Evolutionary conservation across 78 protist genomes (phyloP).

Genomic region (Tieghemostelium lacteum): DNA sequence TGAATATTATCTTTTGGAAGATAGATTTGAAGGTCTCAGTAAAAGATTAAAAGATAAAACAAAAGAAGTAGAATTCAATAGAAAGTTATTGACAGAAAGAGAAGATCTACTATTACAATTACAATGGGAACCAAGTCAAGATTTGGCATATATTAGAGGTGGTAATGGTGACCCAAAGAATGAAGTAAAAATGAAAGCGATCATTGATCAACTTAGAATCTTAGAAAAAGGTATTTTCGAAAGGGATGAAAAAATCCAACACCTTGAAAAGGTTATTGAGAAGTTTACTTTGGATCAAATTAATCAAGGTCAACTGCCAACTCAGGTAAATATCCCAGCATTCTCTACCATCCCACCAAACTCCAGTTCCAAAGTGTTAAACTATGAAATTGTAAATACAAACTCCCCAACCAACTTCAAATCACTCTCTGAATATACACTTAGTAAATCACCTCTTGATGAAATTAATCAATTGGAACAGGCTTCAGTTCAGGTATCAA

Average conservation of each 20-base stretch:
- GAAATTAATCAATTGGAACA: background rate
- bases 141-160: background rate
- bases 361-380: background rate
- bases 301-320: background rate
- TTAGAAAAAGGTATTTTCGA: constrained; percentile 51
- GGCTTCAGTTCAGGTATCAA: constrained; percentile 1
- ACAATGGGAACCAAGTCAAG: constrained; percentile 61
- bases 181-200: constrained; percentile 32
- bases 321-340: background rate
- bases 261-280: constrained; percentile 38
- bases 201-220: constrained; percentile 45
- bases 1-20: constrained; percentile 10
- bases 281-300: constrained; percentile 13
- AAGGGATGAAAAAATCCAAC: constrained; percentile 35
- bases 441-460: constrained; percentile 1
- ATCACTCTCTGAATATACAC: constrained; percentile 49
- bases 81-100: constrained; percentile 32
- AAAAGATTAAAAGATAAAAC: background rate
- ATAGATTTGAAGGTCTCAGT: too few species aligned
- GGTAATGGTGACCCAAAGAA: background rate
- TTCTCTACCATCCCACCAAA: background rate
- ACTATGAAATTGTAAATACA: too few species aligned
- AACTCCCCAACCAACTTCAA: background rate
- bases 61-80: constrained; percentile 15
- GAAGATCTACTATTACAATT: constrained; percentile 38